A percentile compares a stretch with the other conserved stretches of the same genome.
Evolutionary conservation across 768 basidiomycete species (phyloP).

Genomic region (Cystobasidium tubakii): DNA sequence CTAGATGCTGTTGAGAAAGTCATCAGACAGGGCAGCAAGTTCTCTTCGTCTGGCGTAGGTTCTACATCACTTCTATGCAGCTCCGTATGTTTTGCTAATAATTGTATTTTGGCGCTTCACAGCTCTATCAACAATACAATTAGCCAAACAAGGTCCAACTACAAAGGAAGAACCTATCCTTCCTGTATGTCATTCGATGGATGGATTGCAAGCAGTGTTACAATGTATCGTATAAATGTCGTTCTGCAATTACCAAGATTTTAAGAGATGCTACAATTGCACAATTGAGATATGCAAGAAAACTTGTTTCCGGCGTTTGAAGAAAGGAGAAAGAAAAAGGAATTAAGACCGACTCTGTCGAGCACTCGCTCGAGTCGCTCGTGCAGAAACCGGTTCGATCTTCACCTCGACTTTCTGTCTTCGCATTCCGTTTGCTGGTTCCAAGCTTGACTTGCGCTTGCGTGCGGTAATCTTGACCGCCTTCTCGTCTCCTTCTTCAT

Average conservation of each 20-base stretch:
- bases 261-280: background rate
- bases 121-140: conserved; percentile 85
- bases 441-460: background rate
- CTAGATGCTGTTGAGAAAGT: conserved; percentile 98
- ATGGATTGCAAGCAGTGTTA: background rate
- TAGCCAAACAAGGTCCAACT: conserved; percentile 52
- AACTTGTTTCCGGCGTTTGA: too few species aligned
- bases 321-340: too few species aligned
- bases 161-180: background rate
- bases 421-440: background rate
- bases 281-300: too few species aligned
- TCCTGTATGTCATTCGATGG: background rate
- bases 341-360: background rate
- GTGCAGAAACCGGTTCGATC: background rate
- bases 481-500: too few species aligned
- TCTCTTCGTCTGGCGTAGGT: conserved; percentile 70
- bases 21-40: conserved; percentile 93
- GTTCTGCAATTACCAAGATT: background rate
- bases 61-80: background rate
- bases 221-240: conserved; percentile 3
- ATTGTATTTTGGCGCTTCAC: conserved; percentile 46
- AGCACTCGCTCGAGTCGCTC: conserved; percentile 10
- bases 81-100: conserved; percentile 56
- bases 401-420: background rate
- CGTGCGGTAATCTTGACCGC: background rate